Conservation (phyloP, 2,329 filamentous ascomycete species). For the Alternaria gansuensis region DNA sequence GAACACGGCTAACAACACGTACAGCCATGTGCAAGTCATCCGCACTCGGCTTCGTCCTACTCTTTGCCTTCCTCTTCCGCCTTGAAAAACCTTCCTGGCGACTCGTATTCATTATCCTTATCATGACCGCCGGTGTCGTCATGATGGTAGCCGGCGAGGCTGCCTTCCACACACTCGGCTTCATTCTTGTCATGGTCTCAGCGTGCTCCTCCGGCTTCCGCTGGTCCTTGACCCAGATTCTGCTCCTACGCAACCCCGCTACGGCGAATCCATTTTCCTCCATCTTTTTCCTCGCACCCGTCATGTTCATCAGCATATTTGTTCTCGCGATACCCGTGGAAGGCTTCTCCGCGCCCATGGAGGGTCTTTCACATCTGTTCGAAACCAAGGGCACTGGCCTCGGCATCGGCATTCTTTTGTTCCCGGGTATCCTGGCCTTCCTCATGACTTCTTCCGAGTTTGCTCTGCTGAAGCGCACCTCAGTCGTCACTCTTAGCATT, state of each 20-base stretch:
- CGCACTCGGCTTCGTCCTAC: slow-evolving; percentile 89
- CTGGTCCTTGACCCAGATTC: slow-evolving; percentile 97
- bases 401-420: slow-evolving; percentile 78
- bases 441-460: slow-evolving; percentile 98
- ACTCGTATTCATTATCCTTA: slow-evolving; percentile 83
- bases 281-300: slow-evolving; percentile 95
- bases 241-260: slow-evolving; percentile 90
- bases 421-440: slow-evolving; percentile 91
- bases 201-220: slow-evolving; percentile 96
- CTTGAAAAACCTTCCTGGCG: slow-evolving; percentile 88
- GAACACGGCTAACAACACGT: slow-evolving; percentile 27
- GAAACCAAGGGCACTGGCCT: slow-evolving; percentile 72
- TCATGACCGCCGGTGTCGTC: slow-evolving; percentile 91
- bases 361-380: slow-evolving; percentile 71
- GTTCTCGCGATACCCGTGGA: slow-evolving; percentile 86
- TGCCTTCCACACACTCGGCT: slow-evolving; percentile 85
- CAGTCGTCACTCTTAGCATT: slow-evolving; percentile 93
- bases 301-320: slow-evolving; percentile 90
- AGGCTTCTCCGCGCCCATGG: slow-evolving; percentile 72
- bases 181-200: slow-evolving; percentile 89
- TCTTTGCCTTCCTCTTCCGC: slow-evolving; percentile 94
- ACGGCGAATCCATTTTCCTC: slow-evolving; percentile 96
- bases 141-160: slow-evolving; percentile 99
- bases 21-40: slow-evolving; percentile 96
- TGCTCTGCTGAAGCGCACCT: slow-evolving; percentile 90